Evolutionary conservation across 148 eudicot genomes (phyloP).

Genomic region (Chenopodium quinoa): DNA sequence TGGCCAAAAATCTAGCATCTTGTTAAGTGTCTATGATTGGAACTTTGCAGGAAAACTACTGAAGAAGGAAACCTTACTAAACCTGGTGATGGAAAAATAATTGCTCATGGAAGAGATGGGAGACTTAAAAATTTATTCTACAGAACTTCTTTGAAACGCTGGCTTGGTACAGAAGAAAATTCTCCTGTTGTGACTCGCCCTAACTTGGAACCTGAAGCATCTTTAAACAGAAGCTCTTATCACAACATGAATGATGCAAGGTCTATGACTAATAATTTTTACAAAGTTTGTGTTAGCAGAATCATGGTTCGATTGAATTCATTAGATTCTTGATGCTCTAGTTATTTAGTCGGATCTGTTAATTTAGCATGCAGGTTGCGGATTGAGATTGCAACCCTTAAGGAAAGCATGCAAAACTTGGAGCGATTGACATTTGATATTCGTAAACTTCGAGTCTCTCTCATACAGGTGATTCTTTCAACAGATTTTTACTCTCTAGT

Average conservation of each 20-base stretch:
- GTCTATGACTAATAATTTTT: slow-evolving; percentile 31
- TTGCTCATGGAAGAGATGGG: slow-evolving; percentile 55
- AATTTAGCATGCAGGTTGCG: slow-evolving; percentile 32
- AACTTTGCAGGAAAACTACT: slow-evolving; percentile 44
- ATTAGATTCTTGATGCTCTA: not conserved
- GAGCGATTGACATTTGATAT: slow-evolving; percentile 76
- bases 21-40: slow-evolving; percentile 11
- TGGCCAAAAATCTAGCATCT: not conserved
- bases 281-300: not conserved
- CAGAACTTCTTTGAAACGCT: slow-evolving; percentile 58
- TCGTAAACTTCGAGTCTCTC: slow-evolving; percentile 66
- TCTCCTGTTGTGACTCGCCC: slow-evolving; percentile 40
- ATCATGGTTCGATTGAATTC: not conserved
- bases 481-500: not conserved
- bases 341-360: not conserved
- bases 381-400: slow-evolving; percentile 85
- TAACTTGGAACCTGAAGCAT: slow-evolving; percentile 37
- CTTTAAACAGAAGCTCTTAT: slow-evolving; percentile 32
- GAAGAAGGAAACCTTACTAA: slow-evolving; percentile 39
- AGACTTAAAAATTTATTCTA: slow-evolving; percentile 62
- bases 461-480: slow-evolving; percentile 57
- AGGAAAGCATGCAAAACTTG: slow-evolving; percentile 82
- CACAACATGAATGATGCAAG: slow-evolving; percentile 69
- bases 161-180: slow-evolving; percentile 49
- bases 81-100: slow-evolving; percentile 39